These are phyloP conservation scores for Talaromyces islandicus DNA, from an alignment of 2,329 filamentous ascomycete species.

Conservation along the genomic window DNA sequence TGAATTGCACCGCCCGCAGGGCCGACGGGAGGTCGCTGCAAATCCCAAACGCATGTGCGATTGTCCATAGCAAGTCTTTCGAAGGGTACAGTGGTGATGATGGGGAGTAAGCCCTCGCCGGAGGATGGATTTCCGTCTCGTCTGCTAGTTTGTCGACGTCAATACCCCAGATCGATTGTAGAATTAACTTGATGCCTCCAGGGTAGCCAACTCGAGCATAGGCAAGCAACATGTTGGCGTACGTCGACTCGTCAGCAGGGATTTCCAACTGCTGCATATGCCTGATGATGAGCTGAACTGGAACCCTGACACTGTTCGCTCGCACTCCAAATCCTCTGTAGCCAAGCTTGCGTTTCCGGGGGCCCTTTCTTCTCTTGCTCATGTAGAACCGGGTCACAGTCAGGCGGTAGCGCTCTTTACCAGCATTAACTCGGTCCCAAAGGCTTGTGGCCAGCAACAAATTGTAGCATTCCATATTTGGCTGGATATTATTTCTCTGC, in stretches of 20 bases:
- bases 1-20: slow-evolving; percentile 54
- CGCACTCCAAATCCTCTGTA: slow-evolving; percentile 28
- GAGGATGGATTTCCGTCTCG: slow-evolving; percentile 24
- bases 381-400: slow-evolving; percentile 28
- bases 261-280: slow-evolving; percentile 43
- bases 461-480: slow-evolving; percentile 51
- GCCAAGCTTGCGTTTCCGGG: slow-evolving; percentile 11
- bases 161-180: slow-evolving; percentile 51
- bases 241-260: slow-evolving; percentile 47
- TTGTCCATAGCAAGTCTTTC: slow-evolving; percentile 52
- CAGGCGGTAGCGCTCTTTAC: slow-evolving; percentile 34
- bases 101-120: slow-evolving; percentile 35
- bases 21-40: slow-evolving; percentile 59
- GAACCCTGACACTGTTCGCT: slow-evolving; percentile 24
- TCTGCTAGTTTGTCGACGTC: slow-evolving; percentile 39
- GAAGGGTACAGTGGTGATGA: slow-evolving; percentile 56
- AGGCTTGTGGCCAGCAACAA: slow-evolving; percentile 46
- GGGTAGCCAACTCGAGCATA: slow-evolving; percentile 49
- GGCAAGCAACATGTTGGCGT: slow-evolving; percentile 48
- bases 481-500: slow-evolving; percentile 29
- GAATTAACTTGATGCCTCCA: slow-evolving; percentile 39
- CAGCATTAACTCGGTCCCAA: slow-evolving; percentile 39
- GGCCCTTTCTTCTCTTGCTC: slow-evolving; percentile 19
- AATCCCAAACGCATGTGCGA: slow-evolving; percentile 64
- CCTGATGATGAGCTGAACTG: slow-evolving; percentile 39